Percentiles rank a stretch among this genome's conserved stretches.
These are phyloP conservation scores for Polyporus arcularius DNA, from an alignment of 768 basidiomycete genomes.

Conservation along the genomic window DNA sequence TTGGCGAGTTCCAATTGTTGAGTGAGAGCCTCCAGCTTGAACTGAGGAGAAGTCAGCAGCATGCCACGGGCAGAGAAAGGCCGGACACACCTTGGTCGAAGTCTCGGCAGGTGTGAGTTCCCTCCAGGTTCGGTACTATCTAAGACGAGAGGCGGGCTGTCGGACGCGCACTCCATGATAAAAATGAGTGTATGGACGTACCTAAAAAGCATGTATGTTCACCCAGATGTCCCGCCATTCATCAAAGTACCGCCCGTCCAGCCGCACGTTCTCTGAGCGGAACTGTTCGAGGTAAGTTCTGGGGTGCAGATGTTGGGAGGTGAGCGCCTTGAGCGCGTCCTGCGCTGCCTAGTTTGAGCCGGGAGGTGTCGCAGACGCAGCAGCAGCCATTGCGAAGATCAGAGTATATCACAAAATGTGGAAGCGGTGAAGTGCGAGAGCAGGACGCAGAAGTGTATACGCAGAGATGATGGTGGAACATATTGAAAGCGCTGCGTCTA, in stretches of 20 bases:
- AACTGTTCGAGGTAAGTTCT: conserved; percentile 86
- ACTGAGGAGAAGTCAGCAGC: conserved; percentile 44
- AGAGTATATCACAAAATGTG: neutral
- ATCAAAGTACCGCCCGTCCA: conserved; percentile 72
- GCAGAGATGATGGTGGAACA: neutral
- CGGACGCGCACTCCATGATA: neutral
- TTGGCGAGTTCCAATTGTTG: conserved; percentile 82
- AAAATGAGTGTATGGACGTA: conserved; percentile 31
- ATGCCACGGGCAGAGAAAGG: too few species aligned
- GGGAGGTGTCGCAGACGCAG: conserved; percentile 11
- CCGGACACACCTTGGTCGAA: conserved; percentile 64
- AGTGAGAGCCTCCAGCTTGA: conserved; percentile 80
- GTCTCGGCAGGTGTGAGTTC: conserved; percentile 76
- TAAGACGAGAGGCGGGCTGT: too few species aligned
- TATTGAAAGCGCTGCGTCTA: too few species aligned
- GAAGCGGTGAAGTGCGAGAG: neutral
- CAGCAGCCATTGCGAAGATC: conserved; percentile 5
- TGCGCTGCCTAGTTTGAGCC: conserved; percentile 14
- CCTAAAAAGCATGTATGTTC: conserved; percentile 90
- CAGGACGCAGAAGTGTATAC: neutral
- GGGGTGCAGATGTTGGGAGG: conserved; percentile 90
- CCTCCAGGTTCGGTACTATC: too few species aligned
- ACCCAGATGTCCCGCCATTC: conserved; percentile 77
- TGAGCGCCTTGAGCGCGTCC: conserved; percentile 33
- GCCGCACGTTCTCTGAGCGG: conserved; percentile 71